phyloP scores from a whole-genome alignment of 2,329 filamentous ascomycete genomes.

The Neonectria hederae region DNA sequence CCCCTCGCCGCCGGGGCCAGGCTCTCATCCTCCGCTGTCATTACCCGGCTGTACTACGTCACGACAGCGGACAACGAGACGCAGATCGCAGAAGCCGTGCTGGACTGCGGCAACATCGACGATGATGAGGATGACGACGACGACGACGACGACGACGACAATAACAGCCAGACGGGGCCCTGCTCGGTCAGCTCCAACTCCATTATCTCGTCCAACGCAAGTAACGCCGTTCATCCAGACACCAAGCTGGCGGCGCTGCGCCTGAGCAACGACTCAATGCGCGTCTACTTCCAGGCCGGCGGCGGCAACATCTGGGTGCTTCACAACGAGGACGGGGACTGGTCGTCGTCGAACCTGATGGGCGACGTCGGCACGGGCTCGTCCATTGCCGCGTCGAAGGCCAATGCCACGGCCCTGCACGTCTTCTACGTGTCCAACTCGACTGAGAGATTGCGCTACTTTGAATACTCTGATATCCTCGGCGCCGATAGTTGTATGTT shows the following conservation, averaged over 20 bases:
- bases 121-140: background rate
- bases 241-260: constrained; percentile 31
- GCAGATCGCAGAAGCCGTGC: constrained; percentile 25
- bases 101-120: constrained; percentile 27
- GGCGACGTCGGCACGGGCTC: constrained; percentile 17
- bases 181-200: constrained; percentile 29
- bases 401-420: constrained; percentile 18
- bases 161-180: background rate
- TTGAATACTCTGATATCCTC: constrained; percentile 22
- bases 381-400: constrained; percentile 18
- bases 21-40: constrained; percentile 12
- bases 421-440: constrained; percentile 30
- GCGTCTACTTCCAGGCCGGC: constrained; percentile 31
- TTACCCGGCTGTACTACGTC: constrained; percentile 30
- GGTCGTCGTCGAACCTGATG: constrained; percentile 16
- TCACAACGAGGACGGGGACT: constrained; percentile 19
- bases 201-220: constrained; percentile 27
- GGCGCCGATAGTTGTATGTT: constrained; percentile 12
- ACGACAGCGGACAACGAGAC: constrained; percentile 21
- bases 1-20: constrained; percentile 29
- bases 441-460: constrained; percentile 13
- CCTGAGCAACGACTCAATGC: constrained; percentile 18
- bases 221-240: constrained; percentile 23
- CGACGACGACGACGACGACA: constrained; percentile 7
- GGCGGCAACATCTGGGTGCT: constrained; percentile 27